Evolutionary conservation across 2,329 filamentous ascomycete genomes (phyloP).

Genomic region (Phaeosphaeria sp.): DNA sequence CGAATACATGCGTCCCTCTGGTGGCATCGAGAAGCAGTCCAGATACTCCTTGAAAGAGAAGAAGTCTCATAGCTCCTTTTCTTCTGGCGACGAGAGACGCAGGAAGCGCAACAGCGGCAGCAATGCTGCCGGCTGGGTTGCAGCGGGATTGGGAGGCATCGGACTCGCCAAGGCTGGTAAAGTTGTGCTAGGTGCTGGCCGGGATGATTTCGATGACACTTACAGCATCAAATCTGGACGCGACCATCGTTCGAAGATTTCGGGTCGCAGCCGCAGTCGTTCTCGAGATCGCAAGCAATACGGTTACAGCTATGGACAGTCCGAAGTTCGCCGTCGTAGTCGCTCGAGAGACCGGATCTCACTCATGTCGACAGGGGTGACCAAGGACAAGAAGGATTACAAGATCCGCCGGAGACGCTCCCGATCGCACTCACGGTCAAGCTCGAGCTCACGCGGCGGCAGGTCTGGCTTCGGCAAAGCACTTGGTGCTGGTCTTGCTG

Average conservation of each 20-base stretch:
- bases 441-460: constrained; percentile 43
- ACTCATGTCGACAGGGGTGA: constrained; percentile 42
- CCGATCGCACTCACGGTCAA: constrained; percentile 52
- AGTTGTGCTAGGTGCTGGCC: constrained; percentile 58
- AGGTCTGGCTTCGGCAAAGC: constrained; percentile 47
- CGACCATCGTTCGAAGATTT: constrained; percentile 37
- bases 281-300: constrained; percentile 52
- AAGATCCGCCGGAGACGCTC: constrained; percentile 40
- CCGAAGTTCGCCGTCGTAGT: constrained; percentile 49
- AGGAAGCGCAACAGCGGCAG: constrained; percentile 51
- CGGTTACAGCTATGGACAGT: constrained; percentile 55
- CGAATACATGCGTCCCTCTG: constrained; percentile 50
- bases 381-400: constrained; percentile 44
- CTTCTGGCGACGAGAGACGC: constrained; percentile 44
- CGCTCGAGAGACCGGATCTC: constrained; percentile 45
- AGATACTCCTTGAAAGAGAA: constrained; percentile 55
- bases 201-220: constrained; percentile 65
- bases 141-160: constrained; percentile 62
- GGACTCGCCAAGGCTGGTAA: constrained; percentile 61
- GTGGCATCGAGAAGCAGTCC: constrained; percentile 66
- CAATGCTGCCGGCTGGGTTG: constrained; percentile 59
- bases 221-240: constrained; percentile 65
- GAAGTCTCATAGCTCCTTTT: constrained; percentile 37
- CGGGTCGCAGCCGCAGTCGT: constrained; percentile 44
- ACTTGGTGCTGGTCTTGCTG: constrained; percentile 48